Conservation (phyloP, 2,329 filamentous ascomycete genomes). For the Plenodomus biglobosus region DNA sequence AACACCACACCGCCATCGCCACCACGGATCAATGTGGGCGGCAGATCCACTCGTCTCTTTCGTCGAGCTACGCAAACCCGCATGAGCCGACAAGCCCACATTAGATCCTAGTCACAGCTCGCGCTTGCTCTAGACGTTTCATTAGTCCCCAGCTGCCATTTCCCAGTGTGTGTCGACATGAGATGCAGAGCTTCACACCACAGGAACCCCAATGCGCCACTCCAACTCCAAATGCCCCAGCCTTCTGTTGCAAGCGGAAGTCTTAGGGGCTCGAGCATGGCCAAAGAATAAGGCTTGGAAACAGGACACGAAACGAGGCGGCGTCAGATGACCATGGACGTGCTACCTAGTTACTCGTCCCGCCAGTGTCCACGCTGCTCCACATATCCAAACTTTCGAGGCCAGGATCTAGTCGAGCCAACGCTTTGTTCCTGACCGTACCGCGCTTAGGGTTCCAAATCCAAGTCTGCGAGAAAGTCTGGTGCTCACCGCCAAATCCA, state of each 20-base stretch:
- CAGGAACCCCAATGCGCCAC: neutral
- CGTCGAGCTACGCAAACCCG: slow-evolving; percentile 17
- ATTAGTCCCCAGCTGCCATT: slow-evolving; percentile 1
- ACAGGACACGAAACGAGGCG: slow-evolving; percentile 7
- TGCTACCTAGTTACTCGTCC: slow-evolving; percentile 9
- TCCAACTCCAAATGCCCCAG: neutral
- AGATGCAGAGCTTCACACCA: neutral
- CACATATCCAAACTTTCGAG: slow-evolving; percentile 8
- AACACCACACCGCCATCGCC: slow-evolving; percentile 37
- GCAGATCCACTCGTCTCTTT: slow-evolving; percentile 22
- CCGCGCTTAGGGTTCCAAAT: neutral
- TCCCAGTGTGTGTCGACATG: neutral
- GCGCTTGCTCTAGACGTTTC: slow-evolving; percentile 6
- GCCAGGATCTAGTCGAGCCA: slow-evolving; percentile 14
- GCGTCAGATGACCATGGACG: slow-evolving; percentile 18
- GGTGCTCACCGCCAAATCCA: neutral
- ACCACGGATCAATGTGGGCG: slow-evolving; percentile 20
- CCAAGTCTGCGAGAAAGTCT: neutral
- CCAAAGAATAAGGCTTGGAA: slow-evolving; percentile 5
- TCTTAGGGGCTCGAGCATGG: neutral
- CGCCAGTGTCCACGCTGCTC: slow-evolving; percentile 8
- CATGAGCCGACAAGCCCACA: slow-evolving; percentile 17
- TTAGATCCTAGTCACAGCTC: slow-evolving; percentile 9
- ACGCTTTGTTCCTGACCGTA: slow-evolving; percentile 4
- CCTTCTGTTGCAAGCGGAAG: neutral